Conservation (phyloP, 345 rosid species). For the Camelina laxa region DNA sequence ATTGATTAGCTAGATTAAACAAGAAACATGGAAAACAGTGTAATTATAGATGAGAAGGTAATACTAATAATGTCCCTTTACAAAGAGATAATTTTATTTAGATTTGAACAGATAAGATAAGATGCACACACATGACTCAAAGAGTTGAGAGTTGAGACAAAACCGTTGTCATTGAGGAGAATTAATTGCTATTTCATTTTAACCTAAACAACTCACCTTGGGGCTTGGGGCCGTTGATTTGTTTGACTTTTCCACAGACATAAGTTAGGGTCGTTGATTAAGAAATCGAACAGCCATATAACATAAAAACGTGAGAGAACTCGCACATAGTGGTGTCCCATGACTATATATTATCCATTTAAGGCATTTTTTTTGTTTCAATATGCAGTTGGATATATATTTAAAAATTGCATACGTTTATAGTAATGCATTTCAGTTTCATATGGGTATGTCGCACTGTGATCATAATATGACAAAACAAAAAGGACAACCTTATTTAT, state of each 20-base stretch:
- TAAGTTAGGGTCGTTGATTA: background rate
- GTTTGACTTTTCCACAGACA: conserved; percentile 16
- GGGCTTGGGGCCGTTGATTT: conserved; percentile 11
- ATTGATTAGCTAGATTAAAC: background rate
- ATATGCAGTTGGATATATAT: conserved; percentile 2
- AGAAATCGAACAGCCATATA: background rate
- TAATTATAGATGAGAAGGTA: background rate
- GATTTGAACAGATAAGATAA: background rate
- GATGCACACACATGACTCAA: background rate
- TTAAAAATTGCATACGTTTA: background rate
- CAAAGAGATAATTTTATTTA: background rate
- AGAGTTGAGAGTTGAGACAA: background rate
- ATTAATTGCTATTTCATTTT: background rate
- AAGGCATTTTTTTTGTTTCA: conserved; percentile 2
- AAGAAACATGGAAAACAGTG: background rate
- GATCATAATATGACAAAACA: conserved; percentile 28
- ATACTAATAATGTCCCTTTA: background rate
- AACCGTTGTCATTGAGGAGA: background rate
- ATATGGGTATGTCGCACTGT: conserved; percentile 28
- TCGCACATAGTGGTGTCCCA: conserved; percentile 42
- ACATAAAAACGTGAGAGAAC: conserved; percentile 23
- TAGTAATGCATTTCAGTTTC: conserved; percentile 11
- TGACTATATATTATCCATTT: conserved; percentile 28
- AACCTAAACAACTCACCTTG: background rate
- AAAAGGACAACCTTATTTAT: conserved; percentile 6